phyloP scores from a whole-genome alignment of 2,329 filamentous ascomycete species.

The Pseudogymnoascus sp. region DNA sequence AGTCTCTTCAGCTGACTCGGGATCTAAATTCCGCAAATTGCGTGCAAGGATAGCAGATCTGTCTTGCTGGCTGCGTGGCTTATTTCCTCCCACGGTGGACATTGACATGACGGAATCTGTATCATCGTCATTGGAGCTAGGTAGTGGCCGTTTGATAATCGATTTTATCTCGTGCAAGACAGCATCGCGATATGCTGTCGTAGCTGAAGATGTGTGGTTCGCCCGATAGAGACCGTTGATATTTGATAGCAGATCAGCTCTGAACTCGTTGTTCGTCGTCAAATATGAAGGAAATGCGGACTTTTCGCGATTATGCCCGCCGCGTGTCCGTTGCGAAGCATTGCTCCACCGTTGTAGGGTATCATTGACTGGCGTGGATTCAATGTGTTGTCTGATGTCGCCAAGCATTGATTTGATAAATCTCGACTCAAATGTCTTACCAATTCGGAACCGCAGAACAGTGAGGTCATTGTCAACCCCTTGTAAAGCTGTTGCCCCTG shows the following conservation, averaged over 20 bases:
- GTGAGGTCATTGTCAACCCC: constrained; percentile 71
- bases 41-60: constrained; percentile 82
- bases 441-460: constrained; percentile 69
- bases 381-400: constrained; percentile 74
- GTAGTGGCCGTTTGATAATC: constrained; percentile 74
- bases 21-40: constrained; percentile 75
- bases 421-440: constrained; percentile 73
- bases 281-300: constrained; percentile 74
- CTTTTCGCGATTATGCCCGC: constrained; percentile 55
- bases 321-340: constrained; percentile 63
- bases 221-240: constrained; percentile 75
- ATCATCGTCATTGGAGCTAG: constrained; percentile 90
- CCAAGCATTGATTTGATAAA: constrained; percentile 70
- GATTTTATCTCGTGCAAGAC: constrained; percentile 79
- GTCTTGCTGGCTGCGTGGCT: constrained; percentile 68
- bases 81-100: constrained; percentile 64
- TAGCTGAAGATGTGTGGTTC: constrained; percentile 70
- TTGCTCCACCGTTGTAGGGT: constrained; percentile 80
- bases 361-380: constrained; percentile 59
- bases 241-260: constrained; percentile 59
- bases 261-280: constrained; percentile 60
- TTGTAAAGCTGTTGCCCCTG: constrained; percentile 69
- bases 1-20: constrained; percentile 76
- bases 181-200: constrained; percentile 74
- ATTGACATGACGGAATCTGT: constrained; percentile 80